Conservation (phyloP, 2,329 filamentous ascomycete genomes). For the Apiospora rasikravindrae region DNA sequence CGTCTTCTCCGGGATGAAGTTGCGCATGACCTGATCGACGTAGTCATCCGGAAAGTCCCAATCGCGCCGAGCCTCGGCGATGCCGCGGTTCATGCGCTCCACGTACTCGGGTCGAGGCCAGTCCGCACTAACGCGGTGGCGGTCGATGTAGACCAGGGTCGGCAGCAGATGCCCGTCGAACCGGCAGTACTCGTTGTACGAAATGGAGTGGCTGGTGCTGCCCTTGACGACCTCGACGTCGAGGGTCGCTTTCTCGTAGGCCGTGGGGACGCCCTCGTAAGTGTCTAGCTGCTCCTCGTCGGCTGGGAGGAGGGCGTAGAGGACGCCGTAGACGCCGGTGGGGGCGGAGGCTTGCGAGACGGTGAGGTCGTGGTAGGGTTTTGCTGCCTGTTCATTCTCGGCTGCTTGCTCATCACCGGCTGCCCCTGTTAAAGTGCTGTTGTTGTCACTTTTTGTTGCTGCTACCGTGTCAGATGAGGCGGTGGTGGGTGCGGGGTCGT, state of each 20-base stretch:
- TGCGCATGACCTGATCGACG: constrained; percentile 58
- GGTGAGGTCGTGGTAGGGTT: not conserved
- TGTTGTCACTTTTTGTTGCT: too few species aligned
- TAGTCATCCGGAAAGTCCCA: constrained; percentile 61
- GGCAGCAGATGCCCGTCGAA: constrained; percentile 28
- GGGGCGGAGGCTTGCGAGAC: not conserved
- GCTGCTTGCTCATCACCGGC: not conserved
- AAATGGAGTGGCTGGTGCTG: constrained; percentile 17
- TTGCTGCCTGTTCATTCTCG: not conserved
- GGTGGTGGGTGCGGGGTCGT: not conserved
- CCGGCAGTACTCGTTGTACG: not conserved
- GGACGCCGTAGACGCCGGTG: constrained; percentile 58
- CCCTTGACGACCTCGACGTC: constrained; percentile 33
- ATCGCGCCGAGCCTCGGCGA: constrained; percentile 59
- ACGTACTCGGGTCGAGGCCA: constrained; percentile 63
- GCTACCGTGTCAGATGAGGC: not conserved
- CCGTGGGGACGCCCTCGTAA: constrained; percentile 67
- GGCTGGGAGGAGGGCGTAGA: constrained; percentile 55
- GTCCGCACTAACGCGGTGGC: constrained; percentile 43
- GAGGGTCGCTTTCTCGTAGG: constrained; percentile 62
- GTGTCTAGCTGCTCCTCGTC: constrained; percentile 60
- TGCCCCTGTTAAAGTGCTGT: not conserved
- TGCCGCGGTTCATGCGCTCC: constrained; percentile 66
- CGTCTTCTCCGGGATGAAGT: constrained; percentile 39
- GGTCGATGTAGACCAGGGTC: constrained; percentile 67